A percentile compares a stretch with the other conserved stretches of the same genome.
Conservation (phyloP, 345 rosid species). For the Excoecaria cochinchinensis region DNA sequence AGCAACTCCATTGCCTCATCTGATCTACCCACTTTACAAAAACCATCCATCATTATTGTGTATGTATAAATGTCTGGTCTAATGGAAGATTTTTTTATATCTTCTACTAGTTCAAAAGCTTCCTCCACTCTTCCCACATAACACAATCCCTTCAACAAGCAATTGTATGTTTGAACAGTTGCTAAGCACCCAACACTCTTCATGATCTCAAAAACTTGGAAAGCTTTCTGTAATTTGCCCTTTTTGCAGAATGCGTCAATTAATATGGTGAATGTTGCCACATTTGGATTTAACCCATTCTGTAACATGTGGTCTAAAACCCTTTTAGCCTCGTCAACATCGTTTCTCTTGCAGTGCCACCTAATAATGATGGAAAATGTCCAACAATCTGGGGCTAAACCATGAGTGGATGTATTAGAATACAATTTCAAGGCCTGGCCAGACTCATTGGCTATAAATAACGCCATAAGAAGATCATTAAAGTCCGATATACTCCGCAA, state of each 20-base stretch:
- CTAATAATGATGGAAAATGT: slow-evolving; percentile 44
- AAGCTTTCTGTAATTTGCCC: slow-evolving; percentile 50
- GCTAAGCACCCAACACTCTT: slow-evolving; percentile 34
- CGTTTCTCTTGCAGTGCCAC: slow-evolving; percentile 45
- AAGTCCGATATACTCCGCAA: slow-evolving; percentile 26
- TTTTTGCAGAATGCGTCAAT: slow-evolving; percentile 44
- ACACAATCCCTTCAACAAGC: slow-evolving; percentile 64
- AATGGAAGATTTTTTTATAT: slow-evolving; percentile 30
- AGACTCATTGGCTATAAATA: slow-evolving; percentile 34
- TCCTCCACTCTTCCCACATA: slow-evolving; percentile 71
- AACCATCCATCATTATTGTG: slow-evolving; percentile 64
- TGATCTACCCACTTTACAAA: slow-evolving; percentile 70
- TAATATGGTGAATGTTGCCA: slow-evolving; percentile 39
- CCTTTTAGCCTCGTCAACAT: slow-evolving; percentile 37
- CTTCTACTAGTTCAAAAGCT: slow-evolving; percentile 44
- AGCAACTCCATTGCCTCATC: slow-evolving; percentile 64
- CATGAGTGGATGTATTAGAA: slow-evolving; percentile 27
- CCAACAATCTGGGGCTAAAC: slow-evolving; percentile 40
- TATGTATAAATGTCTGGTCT: slow-evolving; percentile 58
- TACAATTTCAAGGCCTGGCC: slow-evolving; percentile 37
- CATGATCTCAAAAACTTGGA: slow-evolving; percentile 45
- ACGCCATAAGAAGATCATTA: slow-evolving; percentile 42
- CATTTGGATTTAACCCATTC: slow-evolving; percentile 39
- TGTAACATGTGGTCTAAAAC: slow-evolving; percentile 44
- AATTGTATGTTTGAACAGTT: slow-evolving; percentile 51